Evolutionary conservation across 495 filamentous ascomycete genomes (phyloP).

Genomic region (Aspergillus coremiiformis): DNA sequence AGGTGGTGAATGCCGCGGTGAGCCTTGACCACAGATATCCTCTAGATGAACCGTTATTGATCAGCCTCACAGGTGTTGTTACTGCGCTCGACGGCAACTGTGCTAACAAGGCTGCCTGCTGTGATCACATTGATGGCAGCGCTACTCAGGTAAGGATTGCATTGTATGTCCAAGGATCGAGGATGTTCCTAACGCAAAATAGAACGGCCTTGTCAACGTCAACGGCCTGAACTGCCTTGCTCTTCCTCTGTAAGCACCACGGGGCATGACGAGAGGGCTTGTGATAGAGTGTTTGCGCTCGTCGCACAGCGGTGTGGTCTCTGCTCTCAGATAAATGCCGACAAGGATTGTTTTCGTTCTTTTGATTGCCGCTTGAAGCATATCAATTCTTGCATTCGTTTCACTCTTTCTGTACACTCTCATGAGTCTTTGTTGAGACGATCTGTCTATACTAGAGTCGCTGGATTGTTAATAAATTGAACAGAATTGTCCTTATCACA

Average conservation of each 20-base stretch:
- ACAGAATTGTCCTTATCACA: background rate
- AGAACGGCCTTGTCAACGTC: conserved; percentile 36
- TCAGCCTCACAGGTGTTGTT: background rate
- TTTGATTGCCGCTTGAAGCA: background rate
- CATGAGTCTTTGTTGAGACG: background rate
- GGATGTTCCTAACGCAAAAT: background rate
- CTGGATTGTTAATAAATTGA: background rate
- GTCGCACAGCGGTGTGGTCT: background rate
- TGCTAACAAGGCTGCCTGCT: background rate
- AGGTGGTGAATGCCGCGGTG: background rate
- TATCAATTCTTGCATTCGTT: background rate
- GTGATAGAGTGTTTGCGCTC: too few species aligned
- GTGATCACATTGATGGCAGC: background rate
- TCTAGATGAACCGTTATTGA: background rate
- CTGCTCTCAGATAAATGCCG: background rate
- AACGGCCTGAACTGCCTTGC: conserved; percentile 32
- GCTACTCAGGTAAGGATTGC: background rate
- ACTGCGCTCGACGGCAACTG: background rate
- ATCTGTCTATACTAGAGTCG: conserved; percentile 1
- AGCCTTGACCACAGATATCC: background rate
- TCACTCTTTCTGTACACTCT: conserved; percentile 4
- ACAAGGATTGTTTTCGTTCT: background rate
- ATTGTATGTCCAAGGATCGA: background rate
- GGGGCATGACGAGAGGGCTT: too few species aligned
- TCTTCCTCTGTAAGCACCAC: conserved; percentile 39